Percentiles rank a stretch among this genome's conserved stretches.
phyloP scores from a whole-genome alignment of 495 filamentous ascomycete genomes.

The Penicillium turbatum region DNA sequence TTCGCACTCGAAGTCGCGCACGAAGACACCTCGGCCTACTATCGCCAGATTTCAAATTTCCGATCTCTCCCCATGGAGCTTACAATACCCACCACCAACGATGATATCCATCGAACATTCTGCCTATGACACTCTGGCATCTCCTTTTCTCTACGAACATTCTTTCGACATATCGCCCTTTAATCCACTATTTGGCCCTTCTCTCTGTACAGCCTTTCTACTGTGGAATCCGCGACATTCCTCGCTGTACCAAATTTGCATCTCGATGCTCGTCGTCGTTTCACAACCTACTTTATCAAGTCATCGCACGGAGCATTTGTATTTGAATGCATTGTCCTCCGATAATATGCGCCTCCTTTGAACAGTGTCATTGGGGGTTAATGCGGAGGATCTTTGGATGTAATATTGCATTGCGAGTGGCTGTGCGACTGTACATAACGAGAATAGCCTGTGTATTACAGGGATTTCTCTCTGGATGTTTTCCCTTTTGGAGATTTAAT shows the following conservation, averaged over 20 bases:
- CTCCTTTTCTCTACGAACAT: constrained; percentile 26
- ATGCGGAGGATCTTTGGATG: constrained; percentile 8
- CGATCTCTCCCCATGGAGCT: background rate
- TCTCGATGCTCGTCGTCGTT: constrained; percentile 22
- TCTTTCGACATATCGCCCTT: constrained; percentile 28
- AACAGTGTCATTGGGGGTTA: constrained; percentile 10
- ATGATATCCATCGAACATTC: constrained; percentile 4
- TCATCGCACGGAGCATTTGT: constrained; percentile 12
- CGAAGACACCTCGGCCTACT: constrained; percentile 27
- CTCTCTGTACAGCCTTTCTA: constrained; percentile 32
- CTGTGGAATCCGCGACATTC: constrained; percentile 10
- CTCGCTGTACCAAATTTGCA: constrained; percentile 30
- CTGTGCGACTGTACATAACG: constrained; percentile 42
- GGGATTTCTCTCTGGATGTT: constrained; percentile 18
- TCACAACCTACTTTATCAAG: constrained; percentile 3
- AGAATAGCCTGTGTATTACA: constrained; percentile 12
- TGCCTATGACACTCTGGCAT: constrained; percentile 18
- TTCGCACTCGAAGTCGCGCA: constrained; percentile 10
- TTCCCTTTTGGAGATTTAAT: constrained; percentile 26
- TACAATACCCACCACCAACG: background rate
- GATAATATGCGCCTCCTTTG: constrained; percentile 19
- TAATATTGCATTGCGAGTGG: constrained; percentile 20
- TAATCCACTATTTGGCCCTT: constrained; percentile 33
- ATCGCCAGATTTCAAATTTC: constrained; percentile 4
- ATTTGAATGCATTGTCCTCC: constrained; percentile 14